A percentile compares a stretch with the other conserved stretches of the same genome.
These are phyloP conservation scores for Fusarium sp. DNA, from an alignment of 2,329 filamentous ascomycete species.

Conservation along the genomic window DNA sequence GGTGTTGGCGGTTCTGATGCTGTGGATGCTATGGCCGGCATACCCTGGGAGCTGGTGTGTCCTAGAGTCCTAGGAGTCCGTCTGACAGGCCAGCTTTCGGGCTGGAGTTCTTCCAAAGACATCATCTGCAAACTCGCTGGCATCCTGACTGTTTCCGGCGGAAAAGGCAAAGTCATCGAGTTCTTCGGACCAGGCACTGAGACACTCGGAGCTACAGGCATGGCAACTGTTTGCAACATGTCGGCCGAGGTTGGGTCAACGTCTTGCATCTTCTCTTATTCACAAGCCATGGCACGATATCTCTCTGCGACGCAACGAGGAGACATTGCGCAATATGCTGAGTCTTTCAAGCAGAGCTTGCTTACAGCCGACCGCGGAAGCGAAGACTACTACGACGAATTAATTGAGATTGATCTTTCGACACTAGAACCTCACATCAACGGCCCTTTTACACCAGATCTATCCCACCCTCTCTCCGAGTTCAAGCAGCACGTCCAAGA, in stretches of 20 bases:
- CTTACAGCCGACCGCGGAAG: conserved; percentile 36
- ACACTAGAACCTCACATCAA: conserved; percentile 98
- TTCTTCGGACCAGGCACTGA: conserved; percentile 51
- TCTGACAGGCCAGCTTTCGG: conserved; percentile 74
- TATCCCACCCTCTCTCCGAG: conserved; percentile 96
- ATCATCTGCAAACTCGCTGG: conserved; percentile 53
- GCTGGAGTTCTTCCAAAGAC: conserved; percentile 33
- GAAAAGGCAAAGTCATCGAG: conserved; percentile 51
- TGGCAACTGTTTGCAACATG: conserved; percentile 54
- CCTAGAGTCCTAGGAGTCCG: conserved; percentile 96
- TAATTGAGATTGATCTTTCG: conserved; percentile 58
- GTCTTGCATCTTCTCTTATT: conserved; percentile 52
- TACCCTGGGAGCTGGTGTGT: conserved; percentile 59
- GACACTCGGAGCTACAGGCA: conserved; percentile 50
- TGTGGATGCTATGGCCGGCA: conserved; percentile 55
- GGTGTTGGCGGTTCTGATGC: conserved; percentile 59
- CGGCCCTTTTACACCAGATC: conserved; percentile 97
- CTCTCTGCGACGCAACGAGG: conserved; percentile 46
- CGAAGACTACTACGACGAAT: conserved; percentile 47
- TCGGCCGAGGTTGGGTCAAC: conserved; percentile 52
- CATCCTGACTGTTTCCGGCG: conserved; percentile 49
- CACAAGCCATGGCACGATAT: conserved; percentile 48
- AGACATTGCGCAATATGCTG: conserved; percentile 30
- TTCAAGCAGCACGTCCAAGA: conserved; percentile 92
- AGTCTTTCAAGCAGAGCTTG: neutral